These are phyloP conservation scores for Neofusicoccum laricinum DNA, from an alignment of 2,329 filamentous ascomycete genomes.

Conservation along the genomic window DNA sequence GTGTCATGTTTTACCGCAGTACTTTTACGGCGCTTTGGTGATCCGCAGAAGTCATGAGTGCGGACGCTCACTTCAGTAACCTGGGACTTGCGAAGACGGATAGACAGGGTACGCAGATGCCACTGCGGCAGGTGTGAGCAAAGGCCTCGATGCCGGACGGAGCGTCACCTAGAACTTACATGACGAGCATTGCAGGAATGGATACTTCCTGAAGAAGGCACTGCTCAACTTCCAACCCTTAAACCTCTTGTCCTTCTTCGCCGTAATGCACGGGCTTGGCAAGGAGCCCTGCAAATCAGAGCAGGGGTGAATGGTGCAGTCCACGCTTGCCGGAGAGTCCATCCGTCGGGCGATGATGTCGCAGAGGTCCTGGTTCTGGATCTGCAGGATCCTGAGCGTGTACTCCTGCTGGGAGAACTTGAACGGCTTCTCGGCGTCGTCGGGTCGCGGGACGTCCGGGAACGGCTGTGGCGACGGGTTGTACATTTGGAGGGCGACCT, in stretches of 20 bases:
- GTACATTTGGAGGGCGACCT: constrained; percentile 6
- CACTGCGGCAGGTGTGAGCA: neutral
- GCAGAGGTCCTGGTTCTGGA: neutral
- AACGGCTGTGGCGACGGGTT: neutral
- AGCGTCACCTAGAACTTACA: neutral
- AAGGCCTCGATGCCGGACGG: too few relatives aligned
- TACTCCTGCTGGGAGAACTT: neutral
- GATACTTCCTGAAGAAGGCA: constrained; percentile 10
- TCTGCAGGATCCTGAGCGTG: neutral
- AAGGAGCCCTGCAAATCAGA: neutral
- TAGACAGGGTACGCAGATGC: neutral
- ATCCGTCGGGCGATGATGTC: neutral
- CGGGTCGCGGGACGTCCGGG: neutral
- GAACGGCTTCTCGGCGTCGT: neutral
- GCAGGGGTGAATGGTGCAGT: neutral
- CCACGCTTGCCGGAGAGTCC: neutral
- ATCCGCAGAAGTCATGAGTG: too few relatives aligned
- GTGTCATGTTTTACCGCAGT: too few relatives aligned
- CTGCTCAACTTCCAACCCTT: constrained; percentile 1
- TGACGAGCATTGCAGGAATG: constrained; percentile 7
- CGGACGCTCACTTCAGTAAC: neutral
- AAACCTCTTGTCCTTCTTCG: neutral
- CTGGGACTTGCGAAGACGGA: neutral
- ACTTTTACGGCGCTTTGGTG: too few relatives aligned
- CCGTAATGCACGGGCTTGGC: neutral